Percentiles rank a stretch among this genome's conserved stretches.
Evolutionary conservation across 148 eudicot genomes (phyloP).

Genomic region (Fagopyrum homotropicum): DNA sequence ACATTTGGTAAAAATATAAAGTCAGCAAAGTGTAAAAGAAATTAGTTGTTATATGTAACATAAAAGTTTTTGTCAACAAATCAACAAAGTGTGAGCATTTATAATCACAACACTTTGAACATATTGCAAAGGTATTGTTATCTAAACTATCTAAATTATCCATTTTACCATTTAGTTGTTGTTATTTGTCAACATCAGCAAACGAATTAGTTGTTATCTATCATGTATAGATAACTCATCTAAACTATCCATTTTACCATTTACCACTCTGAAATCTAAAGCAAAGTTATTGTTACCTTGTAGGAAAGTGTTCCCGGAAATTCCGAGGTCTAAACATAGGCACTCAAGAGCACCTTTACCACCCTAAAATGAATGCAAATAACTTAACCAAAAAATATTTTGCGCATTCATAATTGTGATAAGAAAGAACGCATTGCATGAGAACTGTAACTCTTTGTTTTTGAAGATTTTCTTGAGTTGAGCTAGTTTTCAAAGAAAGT

Average conservation of each 20-base stretch:
- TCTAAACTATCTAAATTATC: neutral
- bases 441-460: no score
- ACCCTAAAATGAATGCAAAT: constrained; percentile 45
- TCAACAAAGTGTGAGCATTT: neutral
- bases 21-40: no score
- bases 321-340: constrained; percentile 80
- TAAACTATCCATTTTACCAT: neutral
- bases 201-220: neutral
- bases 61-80: no score
- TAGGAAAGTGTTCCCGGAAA: constrained; percentile 65
- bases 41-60: no score
- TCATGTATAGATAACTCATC: neutral
- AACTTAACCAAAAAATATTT: neutral
- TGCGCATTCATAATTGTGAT: no score
- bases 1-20: neutral
- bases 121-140: neutral
- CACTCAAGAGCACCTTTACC: constrained; percentile 93
- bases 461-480: no score
- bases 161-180: no score
- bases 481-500: no score
- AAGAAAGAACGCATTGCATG: no score
- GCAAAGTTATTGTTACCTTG: constrained; percentile 54
- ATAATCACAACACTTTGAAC: neutral
- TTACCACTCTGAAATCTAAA: neutral
- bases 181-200: no score